phyloP scores from a whole-genome alignment of 257 asterid genomes.

The Marsdenia floribunda region DNA sequence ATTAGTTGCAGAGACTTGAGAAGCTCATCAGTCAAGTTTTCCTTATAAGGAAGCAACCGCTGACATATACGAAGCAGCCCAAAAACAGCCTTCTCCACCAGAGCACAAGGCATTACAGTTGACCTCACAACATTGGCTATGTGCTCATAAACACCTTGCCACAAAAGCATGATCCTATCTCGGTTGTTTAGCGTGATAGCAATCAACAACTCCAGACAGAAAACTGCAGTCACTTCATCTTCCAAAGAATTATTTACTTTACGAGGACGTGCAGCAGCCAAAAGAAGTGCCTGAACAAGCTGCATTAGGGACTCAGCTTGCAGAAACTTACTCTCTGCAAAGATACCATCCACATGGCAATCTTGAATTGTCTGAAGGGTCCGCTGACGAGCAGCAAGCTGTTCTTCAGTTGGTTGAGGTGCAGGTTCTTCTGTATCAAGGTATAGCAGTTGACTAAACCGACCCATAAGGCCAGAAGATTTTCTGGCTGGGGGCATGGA shows the following conservation, averaged over 20 bases:
- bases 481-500: slow-evolving; percentile 53
- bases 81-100: slow-evolving; percentile 92
- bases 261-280: slow-evolving; percentile 53
- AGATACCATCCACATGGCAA: slow-evolving; percentile 76
- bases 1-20: slow-evolving; percentile 80
- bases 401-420: slow-evolving; percentile 75
- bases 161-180: slow-evolving; percentile 83
- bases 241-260: slow-evolving; percentile 50
- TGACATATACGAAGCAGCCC: slow-evolving; percentile 91
- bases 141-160: slow-evolving; percentile 86
- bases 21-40: slow-evolving; percentile 84
- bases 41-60: slow-evolving; percentile 89
- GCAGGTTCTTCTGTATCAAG: slow-evolving; percentile 79
- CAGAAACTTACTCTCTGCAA: slow-evolving; percentile 85
- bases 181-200: slow-evolving; percentile 73
- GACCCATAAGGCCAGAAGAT: slow-evolving; percentile 79
- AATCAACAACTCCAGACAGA: slow-evolving; percentile 78
- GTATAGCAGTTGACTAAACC: slow-evolving; percentile 75
- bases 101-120: slow-evolving; percentile 73
- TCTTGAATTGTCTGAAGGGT: slow-evolving; percentile 68
- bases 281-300: slow-evolving; percentile 76
- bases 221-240: slow-evolving; percentile 69
- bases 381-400: slow-evolving; percentile 69
- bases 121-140: slow-evolving; percentile 74
- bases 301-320: slow-evolving; percentile 78